phyloP scores from a whole-genome alignment of 2,329 filamentous ascomycete species.

The Blastomyces parvus region DNA sequence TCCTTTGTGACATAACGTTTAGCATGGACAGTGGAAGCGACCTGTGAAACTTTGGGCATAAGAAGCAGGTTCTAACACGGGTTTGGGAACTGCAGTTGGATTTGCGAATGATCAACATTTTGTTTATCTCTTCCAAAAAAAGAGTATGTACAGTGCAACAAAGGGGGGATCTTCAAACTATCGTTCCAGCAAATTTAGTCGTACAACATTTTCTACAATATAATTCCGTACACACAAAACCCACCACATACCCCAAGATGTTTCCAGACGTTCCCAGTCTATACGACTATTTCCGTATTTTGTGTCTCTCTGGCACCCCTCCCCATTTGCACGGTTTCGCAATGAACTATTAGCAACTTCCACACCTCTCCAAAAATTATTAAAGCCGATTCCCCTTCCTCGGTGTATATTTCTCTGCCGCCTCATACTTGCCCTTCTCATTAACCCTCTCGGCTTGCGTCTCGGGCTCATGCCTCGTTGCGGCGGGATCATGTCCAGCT shows the following conservation, averaged over 20 bases:
- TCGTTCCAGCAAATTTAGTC: background rate
- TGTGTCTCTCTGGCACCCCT: background rate
- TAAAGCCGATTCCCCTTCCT: constrained; percentile 79
- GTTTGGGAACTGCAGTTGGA: background rate
- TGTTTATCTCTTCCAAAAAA: background rate
- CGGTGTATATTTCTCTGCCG: constrained; percentile 61
- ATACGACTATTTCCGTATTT: background rate
- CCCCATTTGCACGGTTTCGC: background rate
- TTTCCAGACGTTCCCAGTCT: background rate
- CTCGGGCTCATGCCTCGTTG: constrained; percentile 68
- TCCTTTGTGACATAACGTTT: background rate
- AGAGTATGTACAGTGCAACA: background rate
- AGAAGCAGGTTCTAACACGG: background rate
- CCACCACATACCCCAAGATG: background rate
- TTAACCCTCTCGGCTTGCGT: constrained; percentile 56
- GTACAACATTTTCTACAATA: background rate
- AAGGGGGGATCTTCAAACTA: background rate
- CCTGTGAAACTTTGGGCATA: background rate
- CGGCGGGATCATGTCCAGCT: constrained; percentile 68
- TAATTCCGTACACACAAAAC: background rate
- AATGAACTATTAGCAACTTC: background rate
- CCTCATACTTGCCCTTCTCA: constrained; percentile 89
- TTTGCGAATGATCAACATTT: background rate
- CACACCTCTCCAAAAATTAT: constrained; percentile 15
- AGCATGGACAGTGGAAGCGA: background rate